These are phyloP conservation scores for Exserohilum turcica DNA, from an alignment of 2,329 filamentous ascomycete genomes.

Conservation along the genomic window DNA sequence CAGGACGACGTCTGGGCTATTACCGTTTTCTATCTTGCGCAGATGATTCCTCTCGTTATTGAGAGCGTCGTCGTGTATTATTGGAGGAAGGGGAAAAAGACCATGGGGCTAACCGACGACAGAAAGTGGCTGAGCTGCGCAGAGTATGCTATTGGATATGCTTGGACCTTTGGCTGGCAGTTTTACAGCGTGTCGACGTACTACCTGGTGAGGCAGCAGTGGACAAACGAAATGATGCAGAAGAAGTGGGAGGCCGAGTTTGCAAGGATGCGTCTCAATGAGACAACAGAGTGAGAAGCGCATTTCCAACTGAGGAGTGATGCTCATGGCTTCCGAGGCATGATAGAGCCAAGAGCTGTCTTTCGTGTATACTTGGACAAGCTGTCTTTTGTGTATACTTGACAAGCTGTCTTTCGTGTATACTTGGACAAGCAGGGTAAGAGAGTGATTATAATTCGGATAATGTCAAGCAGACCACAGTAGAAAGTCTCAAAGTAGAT, in stretches of 20 bases:
- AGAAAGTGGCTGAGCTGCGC: background rate
- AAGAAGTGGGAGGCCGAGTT: background rate
- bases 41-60: slow-evolving; percentile 25
- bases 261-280: background rate
- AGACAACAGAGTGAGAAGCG: background rate
- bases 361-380: too few species aligned
- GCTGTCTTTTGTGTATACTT: too few species aligned
- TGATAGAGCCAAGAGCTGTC: too few species aligned
- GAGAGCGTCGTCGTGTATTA: slow-evolving; percentile 14
- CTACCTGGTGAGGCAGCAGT: slow-evolving; percentile 11
- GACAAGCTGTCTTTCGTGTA: too few species aligned
- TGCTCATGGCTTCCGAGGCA: too few species aligned
- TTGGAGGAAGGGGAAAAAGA: slow-evolving; percentile 8
- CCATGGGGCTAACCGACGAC: slow-evolving; percentile 1
- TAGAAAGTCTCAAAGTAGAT: too few species aligned
- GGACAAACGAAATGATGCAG: slow-evolving; percentile 16
- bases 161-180: slow-evolving; percentile 24
- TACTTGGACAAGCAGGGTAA: too few species aligned
- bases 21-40: slow-evolving; percentile 20
- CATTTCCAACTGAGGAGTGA: too few species aligned
- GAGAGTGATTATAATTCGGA: too few species aligned
- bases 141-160: slow-evolving; percentile 21
- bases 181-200: slow-evolving; percentile 26
- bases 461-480: too few species aligned
- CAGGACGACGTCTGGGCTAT: slow-evolving; percentile 19